Evolutionary conservation across 306 rosid genomes (phyloP).

Genomic region (Inga leiocalycina): DNA sequence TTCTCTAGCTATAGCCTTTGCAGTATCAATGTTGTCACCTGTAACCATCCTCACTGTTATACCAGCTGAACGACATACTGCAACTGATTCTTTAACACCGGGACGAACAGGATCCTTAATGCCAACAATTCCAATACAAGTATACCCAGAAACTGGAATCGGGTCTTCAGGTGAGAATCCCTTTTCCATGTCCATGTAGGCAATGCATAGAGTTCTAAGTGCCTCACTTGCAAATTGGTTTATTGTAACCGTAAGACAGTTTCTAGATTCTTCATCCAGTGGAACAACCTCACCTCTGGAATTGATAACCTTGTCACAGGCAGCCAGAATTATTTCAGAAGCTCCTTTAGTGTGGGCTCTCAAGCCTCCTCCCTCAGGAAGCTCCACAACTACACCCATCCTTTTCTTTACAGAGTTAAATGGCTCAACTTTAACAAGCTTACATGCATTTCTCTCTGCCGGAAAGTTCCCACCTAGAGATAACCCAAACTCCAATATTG

Average conservation of each 20-base stretch:
- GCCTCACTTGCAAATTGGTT: slow-evolving; percentile 86
- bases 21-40: slow-evolving; percentile 90
- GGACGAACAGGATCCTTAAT: slow-evolving; percentile 99
- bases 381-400: slow-evolving; percentile 85
- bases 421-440: slow-evolving; percentile 86
- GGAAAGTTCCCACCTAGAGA: slow-evolving; percentile 83
- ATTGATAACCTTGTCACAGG: slow-evolving; percentile 83
- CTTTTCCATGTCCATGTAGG: slow-evolving; percentile 71
- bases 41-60: slow-evolving; percentile 96
- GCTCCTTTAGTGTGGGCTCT: slow-evolving; percentile 95
- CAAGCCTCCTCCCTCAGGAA: slow-evolving; percentile 75
- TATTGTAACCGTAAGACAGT: slow-evolving; percentile 62
- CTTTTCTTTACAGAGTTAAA: slow-evolving; percentile 87
- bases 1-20: slow-evolving; percentile 97
- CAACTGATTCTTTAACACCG: slow-evolving; percentile 96
- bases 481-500: slow-evolving; percentile 80
- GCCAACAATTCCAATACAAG: slow-evolving; percentile 89
- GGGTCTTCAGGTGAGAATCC: slow-evolving; percentile 64
- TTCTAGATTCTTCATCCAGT: slow-evolving; percentile 67
- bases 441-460: slow-evolving; percentile 64
- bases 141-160: slow-evolving; percentile 82
- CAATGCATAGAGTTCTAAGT: slow-evolving; percentile 92
- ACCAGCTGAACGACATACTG: slow-evolving; percentile 89
- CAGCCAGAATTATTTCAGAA: slow-evolving; percentile 84
- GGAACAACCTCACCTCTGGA: slow-evolving; percentile 77